phyloP scores from a whole-genome alignment of 169 alveolate species.

The Cryptosporidium sp. region DNA sequence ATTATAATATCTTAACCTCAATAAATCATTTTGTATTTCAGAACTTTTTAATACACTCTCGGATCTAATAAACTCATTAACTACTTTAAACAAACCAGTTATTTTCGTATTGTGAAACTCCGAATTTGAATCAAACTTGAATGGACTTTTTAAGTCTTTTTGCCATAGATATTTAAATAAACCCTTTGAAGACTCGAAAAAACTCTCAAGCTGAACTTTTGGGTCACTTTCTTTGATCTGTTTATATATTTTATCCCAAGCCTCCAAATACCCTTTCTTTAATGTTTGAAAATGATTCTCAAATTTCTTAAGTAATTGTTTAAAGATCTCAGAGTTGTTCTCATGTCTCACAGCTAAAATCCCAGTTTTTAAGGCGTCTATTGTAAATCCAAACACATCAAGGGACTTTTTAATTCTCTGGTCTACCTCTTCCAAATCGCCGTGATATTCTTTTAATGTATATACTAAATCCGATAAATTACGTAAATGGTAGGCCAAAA shows the following conservation, averaged over 20 bases:
- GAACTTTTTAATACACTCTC: not conserved
- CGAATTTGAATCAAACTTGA: constrained; percentile 13
- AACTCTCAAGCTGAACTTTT: constrained; percentile 1
- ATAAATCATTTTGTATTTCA: not conserved
- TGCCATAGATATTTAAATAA: not conserved
- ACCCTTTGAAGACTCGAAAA: not conserved
- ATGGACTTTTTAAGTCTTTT: constrained; percentile 20
- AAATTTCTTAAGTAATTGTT: not conserved
- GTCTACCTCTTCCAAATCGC: not conserved
- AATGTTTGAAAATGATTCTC: not conserved
- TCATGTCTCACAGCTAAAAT: constrained; percentile 15
- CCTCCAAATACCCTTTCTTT: constrained; percentile 2
- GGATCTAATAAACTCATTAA: constrained; percentile 11
- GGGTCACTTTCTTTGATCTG: not conserved
- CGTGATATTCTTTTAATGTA: not conserved
- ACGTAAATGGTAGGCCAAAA: constrained; percentile 20
- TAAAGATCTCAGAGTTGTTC: not conserved
- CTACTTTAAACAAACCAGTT: constrained; percentile 8
- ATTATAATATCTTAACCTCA: constrained; percentile 31
- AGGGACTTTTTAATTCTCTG: not conserved
- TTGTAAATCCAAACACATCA: not conserved
- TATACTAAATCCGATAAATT: constrained; percentile 20
- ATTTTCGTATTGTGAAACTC: constrained; percentile 1
- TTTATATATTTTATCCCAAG: not conserved
- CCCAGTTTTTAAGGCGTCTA: not conserved